Base-by-base conservation (phyloP, 257 asterid genomes). In the Solanum chmielewskii region DNA sequence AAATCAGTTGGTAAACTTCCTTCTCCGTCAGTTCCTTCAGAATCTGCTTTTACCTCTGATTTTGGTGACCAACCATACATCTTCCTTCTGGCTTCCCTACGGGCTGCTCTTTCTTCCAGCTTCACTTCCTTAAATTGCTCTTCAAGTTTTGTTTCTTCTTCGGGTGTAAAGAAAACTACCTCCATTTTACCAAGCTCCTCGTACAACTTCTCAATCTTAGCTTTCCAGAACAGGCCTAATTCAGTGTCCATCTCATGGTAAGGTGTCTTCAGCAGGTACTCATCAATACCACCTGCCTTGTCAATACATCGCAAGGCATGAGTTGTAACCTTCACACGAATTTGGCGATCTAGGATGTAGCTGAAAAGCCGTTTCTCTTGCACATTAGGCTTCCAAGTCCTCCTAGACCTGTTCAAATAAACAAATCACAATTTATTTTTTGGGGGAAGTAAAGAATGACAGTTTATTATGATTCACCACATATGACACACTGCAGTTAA, bases 241-340 rank as follows among this genome's bases (percentile, higher is more conserved):
- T 97, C 99, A 6, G 98, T 93, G 91, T 94, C 96, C 97, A 97
- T 97, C 92, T 94, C 95, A 69, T 92, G 94, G 91, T 95, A 93
- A 3, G 99, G 99, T 27, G 97, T 97, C 94, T 95, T 97, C 84
- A 97, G 92, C 91, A 97, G 86, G 91, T 97, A 95, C 93, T 95
- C 99, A 59, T 95, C 99, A 74, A 97, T 89, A 49, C 99, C 99
- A 21, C 99, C 98, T 20, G 98, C 99, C 93, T 93, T 94, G 93
- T 95, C 99, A 90, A 97, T 95, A 94, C 99, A 95, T 25, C 99
- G 97, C 15, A 97, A 91, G 3, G 99, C 98, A 84, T 97, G 98
- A 80, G 98, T 97, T 33, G 97, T 93, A 27, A 95, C 98, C 90
- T 97, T 95, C 62, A 95, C 93, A 12, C 98, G 96, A 84, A 95